These are phyloP conservation scores for Pseudogymnoascus sp. DNA, from an alignment of 2,329 filamentous ascomycete genomes.

Conservation along the genomic window DNA sequence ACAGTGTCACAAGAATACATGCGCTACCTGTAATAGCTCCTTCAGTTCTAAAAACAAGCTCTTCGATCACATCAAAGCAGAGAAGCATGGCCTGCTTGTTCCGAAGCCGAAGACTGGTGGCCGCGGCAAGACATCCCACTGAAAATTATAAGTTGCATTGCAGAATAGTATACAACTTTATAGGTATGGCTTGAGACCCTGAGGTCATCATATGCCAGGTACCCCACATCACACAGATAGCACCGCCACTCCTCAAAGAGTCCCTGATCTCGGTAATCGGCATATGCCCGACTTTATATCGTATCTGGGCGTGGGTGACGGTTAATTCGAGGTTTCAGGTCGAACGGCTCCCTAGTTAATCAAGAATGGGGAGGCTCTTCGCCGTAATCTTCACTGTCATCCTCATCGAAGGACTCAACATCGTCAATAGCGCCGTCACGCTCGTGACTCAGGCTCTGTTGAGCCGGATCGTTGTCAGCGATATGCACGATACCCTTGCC, in stretches of 20 bases:
- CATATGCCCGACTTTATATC: background rate
- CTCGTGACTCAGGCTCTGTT: slow-evolving; percentile 45
- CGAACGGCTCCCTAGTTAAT: background rate
- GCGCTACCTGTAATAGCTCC: slow-evolving; percentile 45
- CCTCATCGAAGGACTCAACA: slow-evolving; percentile 80
- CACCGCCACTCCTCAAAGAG: background rate
- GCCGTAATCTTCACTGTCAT: slow-evolving; percentile 38
- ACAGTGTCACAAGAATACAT: slow-evolving; percentile 36
- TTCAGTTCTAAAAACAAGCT: slow-evolving; percentile 56
- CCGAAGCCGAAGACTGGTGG: slow-evolving; percentile 20
- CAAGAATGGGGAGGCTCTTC: slow-evolving; percentile 3
- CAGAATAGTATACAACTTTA: slow-evolving; percentile 1
- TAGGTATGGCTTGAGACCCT: background rate
- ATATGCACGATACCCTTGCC: slow-evolving; percentile 84
- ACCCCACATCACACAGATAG: background rate
- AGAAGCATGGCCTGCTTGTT: slow-evolving; percentile 45
- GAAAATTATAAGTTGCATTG: slow-evolving; percentile 1
- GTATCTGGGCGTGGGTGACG: background rate
- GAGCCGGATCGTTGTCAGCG: slow-evolving; percentile 58
- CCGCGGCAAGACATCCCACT: slow-evolving; percentile 12
- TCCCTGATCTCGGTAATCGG: background rate
- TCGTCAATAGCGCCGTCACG: slow-evolving; percentile 74
- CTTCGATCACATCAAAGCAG: slow-evolving; percentile 53
- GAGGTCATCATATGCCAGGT: background rate
- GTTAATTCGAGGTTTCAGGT: background rate